phyloP scores from a whole-genome alignment of 2,329 filamentous ascomycete species.

The Albifimbria verrucaria region DNA sequence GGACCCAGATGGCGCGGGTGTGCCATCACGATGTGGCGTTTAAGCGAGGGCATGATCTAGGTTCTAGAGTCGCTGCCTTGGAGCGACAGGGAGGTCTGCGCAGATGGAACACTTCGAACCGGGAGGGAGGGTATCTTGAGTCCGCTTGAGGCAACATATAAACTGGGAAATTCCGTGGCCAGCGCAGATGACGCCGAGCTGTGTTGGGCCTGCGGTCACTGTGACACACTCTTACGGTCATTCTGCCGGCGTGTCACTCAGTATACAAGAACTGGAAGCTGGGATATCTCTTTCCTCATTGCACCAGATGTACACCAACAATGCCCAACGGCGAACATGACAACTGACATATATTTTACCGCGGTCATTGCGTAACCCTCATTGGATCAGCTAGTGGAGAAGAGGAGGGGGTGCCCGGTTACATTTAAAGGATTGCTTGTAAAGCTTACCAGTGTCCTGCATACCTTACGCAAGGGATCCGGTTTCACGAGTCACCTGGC shows the following conservation, averaged over 20 bases:
- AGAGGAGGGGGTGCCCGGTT: neutral
- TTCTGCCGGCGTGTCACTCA: no score
- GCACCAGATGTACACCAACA: neutral
- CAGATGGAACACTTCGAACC: no score
- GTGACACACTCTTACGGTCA: neutral
- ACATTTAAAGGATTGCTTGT: neutral
- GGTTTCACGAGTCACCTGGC: neutral
- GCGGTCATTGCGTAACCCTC: neutral
- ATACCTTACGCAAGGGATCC: neutral
- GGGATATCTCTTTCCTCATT: neutral
- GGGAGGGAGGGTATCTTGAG: no score
- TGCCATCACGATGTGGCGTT: neutral
- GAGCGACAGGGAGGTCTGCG: neutral
- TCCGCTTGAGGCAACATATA: no score
- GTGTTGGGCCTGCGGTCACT: neutral
- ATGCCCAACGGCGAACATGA: neutral
- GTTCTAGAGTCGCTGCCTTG: neutral
- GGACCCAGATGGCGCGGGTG: neutral
- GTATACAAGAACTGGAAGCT: neutral
- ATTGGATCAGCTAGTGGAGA: neutral
- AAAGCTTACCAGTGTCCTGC: neutral
- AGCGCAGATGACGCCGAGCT: no score
- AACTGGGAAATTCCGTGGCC: no score
- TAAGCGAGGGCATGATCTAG: neutral
- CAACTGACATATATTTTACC: neutral